A percentile compares a stretch with the other conserved stretches of the same genome.
Evolutionary conservation across 2,329 filamentous ascomycete genomes (phyloP).

Genomic region (Fusarium praegraminearum): DNA sequence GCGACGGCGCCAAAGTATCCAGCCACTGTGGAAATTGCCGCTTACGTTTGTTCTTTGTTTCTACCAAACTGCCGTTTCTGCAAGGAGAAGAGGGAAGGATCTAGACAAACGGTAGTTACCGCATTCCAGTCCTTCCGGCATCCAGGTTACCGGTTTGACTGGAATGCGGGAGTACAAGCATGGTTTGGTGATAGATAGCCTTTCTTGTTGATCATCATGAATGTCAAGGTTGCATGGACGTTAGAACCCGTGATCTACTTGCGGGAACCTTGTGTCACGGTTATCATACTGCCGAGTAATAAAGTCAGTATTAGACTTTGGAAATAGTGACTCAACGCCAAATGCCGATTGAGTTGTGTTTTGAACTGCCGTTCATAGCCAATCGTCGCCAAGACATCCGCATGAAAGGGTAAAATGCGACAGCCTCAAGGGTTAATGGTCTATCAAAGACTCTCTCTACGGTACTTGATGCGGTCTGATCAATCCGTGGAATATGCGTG

Average conservation of each 20-base stretch:
- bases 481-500: neutral
- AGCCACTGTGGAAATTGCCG: slow-evolving; percentile 11
- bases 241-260: neutral
- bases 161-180: neutral
- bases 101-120: neutral
- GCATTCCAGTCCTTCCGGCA: slow-evolving; percentile 7
- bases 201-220: neutral
- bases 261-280: no score
- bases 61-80: neutral
- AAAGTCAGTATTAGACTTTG: no score
- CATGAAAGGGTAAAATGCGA: fast-evolving
- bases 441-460: neutral
- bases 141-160: neutral
- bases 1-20: slow-evolving; percentile 6
- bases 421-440: neutral
- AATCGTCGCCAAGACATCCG: neutral
- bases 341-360: neutral
- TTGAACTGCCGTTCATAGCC: neutral
- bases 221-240: no score
- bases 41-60: neutral
- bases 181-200: neutral
- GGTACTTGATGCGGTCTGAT: neutral
- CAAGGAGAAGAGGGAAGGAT: neutral
- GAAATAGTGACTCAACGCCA: no score
- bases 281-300: neutral